These are phyloP conservation scores for Knufia fluminis DNA, from an alignment of 2,329 filamentous ascomycete species.

Conservation along the genomic window DNA sequence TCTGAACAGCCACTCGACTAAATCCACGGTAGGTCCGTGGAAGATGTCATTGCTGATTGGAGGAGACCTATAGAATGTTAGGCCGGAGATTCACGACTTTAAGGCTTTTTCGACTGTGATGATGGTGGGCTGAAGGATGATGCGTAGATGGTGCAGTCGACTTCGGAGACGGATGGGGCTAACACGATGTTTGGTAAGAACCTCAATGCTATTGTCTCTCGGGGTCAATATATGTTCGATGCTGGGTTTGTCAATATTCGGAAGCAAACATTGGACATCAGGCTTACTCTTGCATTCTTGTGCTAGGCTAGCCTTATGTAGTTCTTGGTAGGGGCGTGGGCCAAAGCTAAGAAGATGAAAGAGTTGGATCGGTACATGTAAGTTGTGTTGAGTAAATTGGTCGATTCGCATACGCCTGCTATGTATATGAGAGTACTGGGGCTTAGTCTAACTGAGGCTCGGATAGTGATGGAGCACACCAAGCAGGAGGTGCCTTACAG, in stretches of 20 bases:
- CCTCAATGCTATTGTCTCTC: neutral
- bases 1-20: slow-evolving; percentile 24
- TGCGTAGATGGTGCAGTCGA: slow-evolving; percentile 7
- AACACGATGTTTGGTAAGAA: neutral
- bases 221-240: slow-evolving; percentile 12
- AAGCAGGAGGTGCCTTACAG: neutral
- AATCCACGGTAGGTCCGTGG: slow-evolving; percentile 24
- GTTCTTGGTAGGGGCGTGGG: slow-evolving; percentile 22
- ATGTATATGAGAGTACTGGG: slow-evolving; percentile 19
- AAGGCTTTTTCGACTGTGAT: slow-evolving; percentile 12
- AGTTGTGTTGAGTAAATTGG: slow-evolving; percentile 15
- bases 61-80: too few relatives aligned
- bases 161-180: neutral
- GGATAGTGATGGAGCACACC: slow-evolving; percentile 23
- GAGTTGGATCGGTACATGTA: slow-evolving; percentile 15
- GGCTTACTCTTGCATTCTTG: neutral
- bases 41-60: slow-evolving; percentile 22
- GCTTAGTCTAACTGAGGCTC: slow-evolving; percentile 20
- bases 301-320: neutral
- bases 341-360: slow-evolving; percentile 22
- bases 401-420: slow-evolving; percentile 14
- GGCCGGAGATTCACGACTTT: slow-evolving; percentile 17
- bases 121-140: slow-evolving; percentile 11
- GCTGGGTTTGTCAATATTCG: slow-evolving; percentile 22
- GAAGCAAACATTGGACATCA: slow-evolving; percentile 20